Evolutionary conservation across 192 early-diverging fungal genomes (phyloP).

Genomic region (Thamnidium elegans): DNA sequence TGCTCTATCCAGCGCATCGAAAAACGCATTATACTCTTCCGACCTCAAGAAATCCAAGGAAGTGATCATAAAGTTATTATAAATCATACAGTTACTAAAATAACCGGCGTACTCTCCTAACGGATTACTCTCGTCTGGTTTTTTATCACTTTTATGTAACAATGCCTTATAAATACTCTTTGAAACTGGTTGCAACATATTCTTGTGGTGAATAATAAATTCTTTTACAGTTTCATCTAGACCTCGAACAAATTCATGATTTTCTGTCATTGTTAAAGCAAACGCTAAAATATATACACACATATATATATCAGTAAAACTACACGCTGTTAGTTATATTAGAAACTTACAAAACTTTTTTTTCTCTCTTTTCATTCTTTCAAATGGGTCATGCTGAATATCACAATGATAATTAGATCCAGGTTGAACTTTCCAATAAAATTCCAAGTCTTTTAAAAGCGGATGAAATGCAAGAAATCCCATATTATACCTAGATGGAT

Average conservation of each 20-base stretch:
- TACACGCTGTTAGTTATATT: background rate
- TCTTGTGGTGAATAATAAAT: constrained; percentile 46
- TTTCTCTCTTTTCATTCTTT: constrained; percentile 66
- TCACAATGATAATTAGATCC: constrained; percentile 72
- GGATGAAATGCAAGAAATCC: constrained; percentile 77
- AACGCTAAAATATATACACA: constrained; percentile 17
- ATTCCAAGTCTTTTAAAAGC: constrained; percentile 65
- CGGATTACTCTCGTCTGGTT: background rate
- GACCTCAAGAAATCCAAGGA: constrained; percentile 68
- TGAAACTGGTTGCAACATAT: constrained; percentile 34
- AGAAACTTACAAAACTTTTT: constrained; percentile 59
- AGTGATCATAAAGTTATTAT: constrained; percentile 85
- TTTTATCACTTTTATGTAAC: constrained; percentile 24
- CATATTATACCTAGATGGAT: constrained; percentile 49
- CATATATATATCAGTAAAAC: background rate
- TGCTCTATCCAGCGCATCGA: constrained; percentile 66
- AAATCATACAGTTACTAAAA: constrained; percentile 65
- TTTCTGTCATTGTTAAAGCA: constrained; percentile 62
- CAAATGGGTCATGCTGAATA: constrained; percentile 74
- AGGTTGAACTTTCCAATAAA: constrained; percentile 82
- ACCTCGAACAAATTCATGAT: constrained; percentile 52
- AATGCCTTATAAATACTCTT: constrained; percentile 46
- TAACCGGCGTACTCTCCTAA: constrained; percentile 33
- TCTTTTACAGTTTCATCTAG: constrained; percentile 59
- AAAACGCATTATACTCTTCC: constrained; percentile 59